Evolutionary conservation across 1,139 yeast genomes (phyloP), one percentile per base, ranked within the genome.

Genomic region (Lodderomyces elongisporus): DNA sequence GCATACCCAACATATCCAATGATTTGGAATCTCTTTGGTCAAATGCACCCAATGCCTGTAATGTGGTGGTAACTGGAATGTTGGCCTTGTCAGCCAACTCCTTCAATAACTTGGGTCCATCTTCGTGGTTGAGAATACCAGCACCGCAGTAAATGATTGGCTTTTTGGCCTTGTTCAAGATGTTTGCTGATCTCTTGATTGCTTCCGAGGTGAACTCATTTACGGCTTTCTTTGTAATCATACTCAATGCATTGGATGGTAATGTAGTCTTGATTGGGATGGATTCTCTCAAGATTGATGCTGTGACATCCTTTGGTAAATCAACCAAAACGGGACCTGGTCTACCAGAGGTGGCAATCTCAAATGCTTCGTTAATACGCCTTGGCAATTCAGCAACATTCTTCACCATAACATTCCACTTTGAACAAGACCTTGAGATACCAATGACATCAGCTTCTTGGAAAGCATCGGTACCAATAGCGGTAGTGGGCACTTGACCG

Each of bases 371-470:
- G 58, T 91, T 91, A 54, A 91, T 89, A 56, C 98, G 76, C 54
- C 88, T 77, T 43, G 98, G 98, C 49, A 91, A 70, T 63, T 91
- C 98, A 36, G 89, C 91, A 39, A 91, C 91, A 55, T 77, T 77
- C 61, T 85, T 91, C 39, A 91, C 97, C 97, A 91, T 91, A 28
- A 89, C 97, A 57, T 93, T 93, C 98, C 98, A 91, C 61, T 91
- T 91, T 40, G 98, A 88, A 69, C 98, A 91, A 10, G 96, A 80
- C 59, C 98, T 77, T 5, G 97, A 85, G 52, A 91, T 91, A 51
- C 98, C 98, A 33, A 91, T 77, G 37, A 91, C 94, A 56, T 91
- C 98, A 31, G 98, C 98, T 67, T 91, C 98, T 67, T 91, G 98
- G 80, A 91, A 91, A 25, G 97, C 95, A 61, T 91, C 98, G 14